Percentiles rank a stretch among this genome's conserved stretches.
Conservation (phyloP, 352 stramenopile genomes). For the Phytophthora litchii region DNA sequence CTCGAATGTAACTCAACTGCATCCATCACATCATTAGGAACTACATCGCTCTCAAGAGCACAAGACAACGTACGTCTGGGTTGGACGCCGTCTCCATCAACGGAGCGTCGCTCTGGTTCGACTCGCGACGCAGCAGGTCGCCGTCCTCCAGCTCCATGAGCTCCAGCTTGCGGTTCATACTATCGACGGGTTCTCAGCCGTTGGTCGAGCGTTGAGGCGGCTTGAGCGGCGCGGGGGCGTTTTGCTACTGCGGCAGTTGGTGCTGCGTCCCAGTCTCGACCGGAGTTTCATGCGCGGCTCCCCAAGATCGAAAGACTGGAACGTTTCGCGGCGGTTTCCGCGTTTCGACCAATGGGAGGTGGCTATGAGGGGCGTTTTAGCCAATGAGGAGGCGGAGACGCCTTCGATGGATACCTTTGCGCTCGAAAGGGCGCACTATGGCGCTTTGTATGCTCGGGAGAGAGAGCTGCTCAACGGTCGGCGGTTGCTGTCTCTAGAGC, state of each 20-base stretch:
- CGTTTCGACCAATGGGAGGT: slow-evolving; percentile 15
- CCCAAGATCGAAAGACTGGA: slow-evolving; percentile 45
- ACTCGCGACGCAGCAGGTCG: slow-evolving; percentile 12
- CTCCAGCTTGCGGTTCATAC: slow-evolving; percentile 84
- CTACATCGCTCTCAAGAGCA: too few species aligned
- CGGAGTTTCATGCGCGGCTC: slow-evolving; percentile 19
- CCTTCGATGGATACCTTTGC: slow-evolving; percentile 30
- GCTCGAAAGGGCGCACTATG: slow-evolving; percentile 24
- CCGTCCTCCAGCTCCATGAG: slow-evolving; percentile 57
- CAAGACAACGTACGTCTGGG: slow-evolving; percentile 33
- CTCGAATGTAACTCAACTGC: slow-evolving; percentile 44
- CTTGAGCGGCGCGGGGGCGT: slow-evolving; percentile 39
- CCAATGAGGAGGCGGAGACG: slow-evolving; percentile 14
- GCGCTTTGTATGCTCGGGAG: slow-evolving; percentile 26
- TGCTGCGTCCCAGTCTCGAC: slow-evolving; percentile 33
- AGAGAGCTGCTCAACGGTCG: slow-evolving; percentile 35
- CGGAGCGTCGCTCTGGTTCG: slow-evolving; percentile 52
- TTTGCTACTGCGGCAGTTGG: slow-evolving; percentile 40
- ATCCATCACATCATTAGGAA: too few species aligned
- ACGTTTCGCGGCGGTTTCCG: slow-evolving; percentile 42
- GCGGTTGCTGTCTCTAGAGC: slow-evolving; percentile 29
- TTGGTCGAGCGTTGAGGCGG: slow-evolving; percentile 14
- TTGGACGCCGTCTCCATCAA: slow-evolving; percentile 33
- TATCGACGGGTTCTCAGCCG: slow-evolving; percentile 12
- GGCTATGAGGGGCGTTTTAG: neutral